Percentiles rank a stretch among this genome's conserved stretches.
These are phyloP conservation scores for Calocybe cyanea DNA, from an alignment of 768 basidiomycete species.

Conservation along the genomic window DNA sequence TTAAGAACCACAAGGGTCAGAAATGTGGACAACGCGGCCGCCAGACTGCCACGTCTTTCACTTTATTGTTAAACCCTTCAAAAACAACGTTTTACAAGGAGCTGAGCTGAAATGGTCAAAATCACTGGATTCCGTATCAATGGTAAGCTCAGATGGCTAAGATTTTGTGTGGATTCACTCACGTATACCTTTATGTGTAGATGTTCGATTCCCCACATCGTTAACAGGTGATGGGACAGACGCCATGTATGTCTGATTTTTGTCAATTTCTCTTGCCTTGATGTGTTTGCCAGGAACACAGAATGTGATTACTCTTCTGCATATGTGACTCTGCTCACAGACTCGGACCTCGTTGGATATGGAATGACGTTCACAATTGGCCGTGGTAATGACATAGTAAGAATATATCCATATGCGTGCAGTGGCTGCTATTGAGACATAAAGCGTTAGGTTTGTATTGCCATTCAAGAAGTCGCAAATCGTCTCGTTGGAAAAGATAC, in stretches of 20 bases:
- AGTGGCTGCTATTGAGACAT: neutral
- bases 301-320: slow-evolving; percentile 96
- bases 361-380: slow-evolving; percentile 96
- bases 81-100: too few species aligned
- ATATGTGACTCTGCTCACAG: slow-evolving; percentile 75
- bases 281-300: slow-evolving; percentile 70
- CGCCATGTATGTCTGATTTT: slow-evolving; percentile 61
- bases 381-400: slow-evolving; percentile 90
- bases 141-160: too few species aligned
- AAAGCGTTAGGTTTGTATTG: slow-evolving; percentile 62
- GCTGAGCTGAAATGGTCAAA: slow-evolving; percentile 25
- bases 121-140: slow-evolving; percentile 59
- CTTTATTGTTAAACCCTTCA: too few species aligned
- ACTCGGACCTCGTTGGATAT: slow-evolving; percentile 77
- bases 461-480: slow-evolving; percentile 75
- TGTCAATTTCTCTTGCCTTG: too few species aligned
- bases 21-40: neutral
- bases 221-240: slow-evolving; percentile 90
- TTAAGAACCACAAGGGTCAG: neutral
- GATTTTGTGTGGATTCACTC: neutral
- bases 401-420: slow-evolving; percentile 11
- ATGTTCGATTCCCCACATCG: slow-evolving; percentile 91
- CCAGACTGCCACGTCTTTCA: too few species aligned
- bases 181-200: slow-evolving; percentile 35
- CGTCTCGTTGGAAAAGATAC: slow-evolving; percentile 81